A percentile compares a stretch with the other conserved stretches of the same genome.
phyloP scores from a whole-genome alignment of 805 yeast species.

The Saturnispora sekii region DNA sequence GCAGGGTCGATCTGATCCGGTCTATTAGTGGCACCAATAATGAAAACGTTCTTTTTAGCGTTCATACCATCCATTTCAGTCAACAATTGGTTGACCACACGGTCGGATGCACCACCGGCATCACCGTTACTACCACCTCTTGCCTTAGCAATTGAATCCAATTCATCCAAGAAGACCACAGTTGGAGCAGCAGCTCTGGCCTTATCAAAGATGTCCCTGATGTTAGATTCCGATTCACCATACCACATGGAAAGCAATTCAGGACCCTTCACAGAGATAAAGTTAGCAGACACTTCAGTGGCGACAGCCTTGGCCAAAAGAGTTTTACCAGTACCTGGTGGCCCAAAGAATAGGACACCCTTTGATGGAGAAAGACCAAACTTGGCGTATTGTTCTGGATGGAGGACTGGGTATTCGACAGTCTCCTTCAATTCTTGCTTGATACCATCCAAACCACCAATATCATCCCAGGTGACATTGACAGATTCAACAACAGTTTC shows the following conservation, averaged over 20 bases:
- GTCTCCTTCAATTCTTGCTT: slow-evolving; percentile 97
- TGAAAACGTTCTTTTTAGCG: slow-evolving; percentile 97
- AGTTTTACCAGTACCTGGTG: slow-evolving; percentile 99
- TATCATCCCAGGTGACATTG: slow-evolving; percentile 98
- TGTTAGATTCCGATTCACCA: slow-evolving; percentile 96
- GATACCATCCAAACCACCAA: slow-evolving; percentile 96
- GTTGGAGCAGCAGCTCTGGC: slow-evolving; percentile 99
- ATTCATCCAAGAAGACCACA: slow-evolving; percentile 95
- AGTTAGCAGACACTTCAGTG: slow-evolving; percentile 96
- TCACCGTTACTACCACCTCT: slow-evolving; percentile 90
- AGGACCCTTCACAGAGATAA: slow-evolving; percentile 95
- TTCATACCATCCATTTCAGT: slow-evolving; percentile 99
- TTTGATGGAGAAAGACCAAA: slow-evolving; percentile 96
- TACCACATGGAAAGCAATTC: slow-evolving; percentile 97
- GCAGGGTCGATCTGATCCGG: slow-evolving; percentile 99
- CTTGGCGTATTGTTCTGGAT: slow-evolving; percentile 97
- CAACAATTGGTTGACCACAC: slow-evolving; percentile 90
- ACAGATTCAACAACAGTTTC: slow-evolving; percentile 99
- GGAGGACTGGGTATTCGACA: slow-evolving; percentile 97
- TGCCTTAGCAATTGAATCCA: slow-evolving; percentile 95
- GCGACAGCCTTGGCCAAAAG: slow-evolving; percentile 98
- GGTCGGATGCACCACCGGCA: slow-evolving; percentile 94
- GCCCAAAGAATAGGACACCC: slow-evolving; percentile 98
- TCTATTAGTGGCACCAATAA: slow-evolving; percentile 98
- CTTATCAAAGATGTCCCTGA: slow-evolving; percentile 95